Evolutionary conservation across 2,329 filamentous ascomycete species (phyloP).

Genomic region (Colletotrichum sp.): DNA sequence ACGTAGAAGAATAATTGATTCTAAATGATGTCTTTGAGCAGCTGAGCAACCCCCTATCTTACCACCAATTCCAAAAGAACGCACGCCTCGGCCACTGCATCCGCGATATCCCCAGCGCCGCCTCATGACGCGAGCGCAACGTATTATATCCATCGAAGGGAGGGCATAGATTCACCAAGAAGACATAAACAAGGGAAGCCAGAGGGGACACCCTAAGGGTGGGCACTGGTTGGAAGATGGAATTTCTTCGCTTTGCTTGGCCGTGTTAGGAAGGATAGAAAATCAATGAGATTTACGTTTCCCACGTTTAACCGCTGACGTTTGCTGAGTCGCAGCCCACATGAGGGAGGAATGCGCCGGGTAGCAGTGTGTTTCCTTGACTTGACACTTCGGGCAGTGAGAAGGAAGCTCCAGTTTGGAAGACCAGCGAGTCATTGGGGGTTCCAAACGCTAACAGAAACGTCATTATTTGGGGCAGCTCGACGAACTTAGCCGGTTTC

Average conservation of each 20-base stretch:
- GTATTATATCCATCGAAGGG: conserved; percentile 21
- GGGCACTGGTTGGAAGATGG: conserved; percentile 8
- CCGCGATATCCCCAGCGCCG: conserved; percentile 6
- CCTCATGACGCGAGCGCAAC: background rate
- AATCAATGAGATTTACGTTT: conserved; percentile 21
- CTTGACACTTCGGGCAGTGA: background rate
- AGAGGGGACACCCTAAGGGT: background rate
- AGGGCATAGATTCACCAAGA: conserved; percentile 19
- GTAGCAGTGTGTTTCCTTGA: background rate
- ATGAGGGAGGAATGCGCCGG: background rate
- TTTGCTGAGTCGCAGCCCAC: background rate
- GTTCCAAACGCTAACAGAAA: background rate
- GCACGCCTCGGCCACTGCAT: conserved; percentile 1
- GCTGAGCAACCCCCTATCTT: conserved; percentile 12
- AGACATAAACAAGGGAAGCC: conserved; percentile 18
- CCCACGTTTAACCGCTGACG: background rate
- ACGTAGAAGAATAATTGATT: conserved; percentile 23
- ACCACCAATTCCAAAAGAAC: background rate
- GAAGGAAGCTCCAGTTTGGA: background rate
- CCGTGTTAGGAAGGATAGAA: conserved; percentile 11
- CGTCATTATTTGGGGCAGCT: background rate
- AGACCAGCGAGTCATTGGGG: background rate
- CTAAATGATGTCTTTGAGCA: conserved; percentile 17
- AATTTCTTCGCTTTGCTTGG: conserved; percentile 14
- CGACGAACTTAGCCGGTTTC: background rate